phyloP scores from a whole-genome alignment of 2,329 filamentous ascomycete species.

The Hypoxylon sp. region DNA sequence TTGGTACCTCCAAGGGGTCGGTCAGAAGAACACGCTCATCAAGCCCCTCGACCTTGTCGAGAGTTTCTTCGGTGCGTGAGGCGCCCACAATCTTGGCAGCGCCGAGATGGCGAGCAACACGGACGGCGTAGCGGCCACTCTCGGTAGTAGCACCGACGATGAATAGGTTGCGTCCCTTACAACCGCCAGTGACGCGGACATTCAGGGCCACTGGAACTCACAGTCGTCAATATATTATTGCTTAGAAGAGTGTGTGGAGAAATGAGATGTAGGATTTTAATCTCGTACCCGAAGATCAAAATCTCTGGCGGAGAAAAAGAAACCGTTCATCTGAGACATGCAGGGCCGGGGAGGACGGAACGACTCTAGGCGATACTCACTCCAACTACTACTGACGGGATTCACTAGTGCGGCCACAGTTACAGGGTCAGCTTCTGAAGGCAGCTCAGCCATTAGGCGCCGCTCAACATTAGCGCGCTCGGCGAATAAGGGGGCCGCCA shows the following conservation, averaged over 20 bases:
- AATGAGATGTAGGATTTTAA: conserved; percentile 1
- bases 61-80: conserved; percentile 21
- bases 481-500: conserved; percentile 22
- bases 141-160: conserved; percentile 31
- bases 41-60: conserved; percentile 25
- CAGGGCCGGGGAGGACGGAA: not conserved
- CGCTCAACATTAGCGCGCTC: conserved; percentile 38
- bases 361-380: conserved; percentile 15
- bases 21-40: conserved; percentile 25
- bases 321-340: not conserved
- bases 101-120: conserved; percentile 18
- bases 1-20: conserved; percentile 21
- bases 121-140: conserved; percentile 20
- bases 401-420: conserved; percentile 32
- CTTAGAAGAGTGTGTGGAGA: not conserved
- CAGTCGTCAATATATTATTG: not conserved
- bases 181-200: conserved; percentile 21
- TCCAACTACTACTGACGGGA: conserved; percentile 39
- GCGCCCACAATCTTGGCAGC: conserved; percentile 24
- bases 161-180: conserved; percentile 21
- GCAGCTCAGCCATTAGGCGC: conserved; percentile 3
- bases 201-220: conserved; percentile 26
- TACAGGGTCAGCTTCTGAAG: conserved; percentile 26
- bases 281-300: not conserved
- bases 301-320: not conserved